These are phyloP conservation scores for Coniochaeta hoffmannii DNA, from an alignment of 2,329 filamentous ascomycete genomes.

Conservation along the genomic window DNA sequence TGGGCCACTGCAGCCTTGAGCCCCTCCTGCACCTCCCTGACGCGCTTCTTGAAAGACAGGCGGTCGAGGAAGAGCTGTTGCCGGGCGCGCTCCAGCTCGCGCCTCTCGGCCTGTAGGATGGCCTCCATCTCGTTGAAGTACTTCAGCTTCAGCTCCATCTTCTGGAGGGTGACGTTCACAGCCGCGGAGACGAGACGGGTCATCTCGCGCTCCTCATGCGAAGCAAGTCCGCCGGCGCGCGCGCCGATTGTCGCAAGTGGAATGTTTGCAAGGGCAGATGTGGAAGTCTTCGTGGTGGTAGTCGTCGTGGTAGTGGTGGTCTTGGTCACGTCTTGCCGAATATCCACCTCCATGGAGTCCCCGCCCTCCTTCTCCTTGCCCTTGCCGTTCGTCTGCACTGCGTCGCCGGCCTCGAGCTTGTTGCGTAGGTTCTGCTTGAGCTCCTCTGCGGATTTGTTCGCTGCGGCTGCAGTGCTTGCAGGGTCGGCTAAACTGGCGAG, in stretches of 20 bases:
- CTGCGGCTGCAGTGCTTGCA: constrained; percentile 81
- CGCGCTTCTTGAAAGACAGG: constrained; percentile 79
- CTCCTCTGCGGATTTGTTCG: constrained; percentile 78
- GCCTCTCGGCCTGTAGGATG: constrained; percentile 82
- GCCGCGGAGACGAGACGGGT: constrained; percentile 86
- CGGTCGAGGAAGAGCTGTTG: constrained; percentile 93
- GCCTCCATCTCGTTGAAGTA: constrained; percentile 97
- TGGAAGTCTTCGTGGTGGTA: constrained; percentile 38
- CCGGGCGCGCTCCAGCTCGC: constrained; percentile 83
- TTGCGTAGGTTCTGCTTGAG: constrained; percentile 74
- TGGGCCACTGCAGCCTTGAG: constrained; percentile 48
- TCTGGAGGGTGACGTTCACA: constrained; percentile 89
- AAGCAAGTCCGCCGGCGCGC: constrained; percentile 79
- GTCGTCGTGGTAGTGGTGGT: constrained; percentile 35
- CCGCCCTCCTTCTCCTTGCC: constrained; percentile 47
- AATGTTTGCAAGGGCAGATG: constrained; percentile 58
- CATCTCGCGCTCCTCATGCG: constrained; percentile 95
- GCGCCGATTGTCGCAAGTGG: constrained; percentile 82
- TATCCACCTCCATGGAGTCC: constrained; percentile 60
- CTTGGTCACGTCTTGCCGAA: constrained; percentile 31
- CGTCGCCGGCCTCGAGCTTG: constrained; percentile 57
- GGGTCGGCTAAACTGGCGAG: constrained; percentile 87
- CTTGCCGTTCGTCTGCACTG: constrained; percentile 45
- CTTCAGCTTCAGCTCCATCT: constrained; percentile 89
- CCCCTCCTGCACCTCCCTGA: constrained; percentile 72